Conservation (phyloP, 2,329 filamentous ascomycete genomes). For the Myrmaecium sp. region DNA sequence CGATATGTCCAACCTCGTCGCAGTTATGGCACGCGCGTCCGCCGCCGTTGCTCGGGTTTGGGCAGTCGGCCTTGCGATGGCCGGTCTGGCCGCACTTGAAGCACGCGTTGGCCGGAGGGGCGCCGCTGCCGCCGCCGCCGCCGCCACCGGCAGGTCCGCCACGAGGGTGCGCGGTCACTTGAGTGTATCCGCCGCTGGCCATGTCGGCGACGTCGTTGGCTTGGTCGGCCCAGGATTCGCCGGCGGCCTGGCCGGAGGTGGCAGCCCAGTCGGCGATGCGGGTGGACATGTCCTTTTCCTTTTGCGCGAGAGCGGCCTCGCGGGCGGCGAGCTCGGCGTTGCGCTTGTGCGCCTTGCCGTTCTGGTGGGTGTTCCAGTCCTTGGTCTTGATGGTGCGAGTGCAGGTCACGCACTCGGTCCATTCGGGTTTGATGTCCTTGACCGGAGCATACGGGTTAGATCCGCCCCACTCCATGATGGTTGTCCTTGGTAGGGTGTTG, state of each 20-base stretch:
- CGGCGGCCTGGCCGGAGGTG: background rate
- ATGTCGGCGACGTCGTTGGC: constrained; percentile 2
- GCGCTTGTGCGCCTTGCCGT: constrained; percentile 16
- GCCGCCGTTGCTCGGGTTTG: constrained; percentile 9
- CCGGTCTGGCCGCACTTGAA: constrained; percentile 11
- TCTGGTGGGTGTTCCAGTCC: constrained; percentile 16
- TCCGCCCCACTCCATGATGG: too few species aligned
- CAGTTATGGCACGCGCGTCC: constrained; percentile 10
- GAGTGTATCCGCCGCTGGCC: background rate
- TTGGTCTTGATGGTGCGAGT: constrained; percentile 13
- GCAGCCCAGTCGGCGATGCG: background rate
- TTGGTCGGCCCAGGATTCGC: constrained; percentile 5
- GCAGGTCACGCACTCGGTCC: constrained; percentile 16
- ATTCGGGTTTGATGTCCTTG: constrained; percentile 8
- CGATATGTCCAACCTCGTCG: constrained; percentile 12
- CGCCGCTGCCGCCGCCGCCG: constrained; percentile 4
- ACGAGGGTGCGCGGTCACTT: background rate
- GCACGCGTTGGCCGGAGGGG: constrained; percentile 1
- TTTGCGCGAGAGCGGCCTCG: background rate
- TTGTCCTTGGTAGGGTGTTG: too few species aligned
- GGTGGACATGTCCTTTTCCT: background rate
- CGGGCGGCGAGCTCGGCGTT: constrained; percentile 4
- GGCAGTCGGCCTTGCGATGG: constrained; percentile 13
- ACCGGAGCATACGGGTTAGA: constrained; percentile 11
- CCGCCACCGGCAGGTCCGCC: constrained; percentile 3